These are phyloP conservation scores for Agroathelia rolfsii DNA, from an alignment of 1,284 basidiomycete genomes.

Conservation along the genomic window DNA sequence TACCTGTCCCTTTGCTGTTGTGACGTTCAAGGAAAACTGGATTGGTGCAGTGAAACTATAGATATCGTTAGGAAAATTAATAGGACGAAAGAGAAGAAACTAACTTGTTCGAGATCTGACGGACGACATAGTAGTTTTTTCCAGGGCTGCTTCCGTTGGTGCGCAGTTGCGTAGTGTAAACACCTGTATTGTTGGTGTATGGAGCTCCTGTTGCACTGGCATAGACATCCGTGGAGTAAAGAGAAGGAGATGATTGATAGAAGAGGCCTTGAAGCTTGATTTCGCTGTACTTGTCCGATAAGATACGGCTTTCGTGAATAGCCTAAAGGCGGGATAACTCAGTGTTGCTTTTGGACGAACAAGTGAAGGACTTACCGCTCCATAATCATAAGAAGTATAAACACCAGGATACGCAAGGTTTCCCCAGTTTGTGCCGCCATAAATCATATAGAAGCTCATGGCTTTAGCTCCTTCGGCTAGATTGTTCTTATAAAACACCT, in stretches of 20 bases:
- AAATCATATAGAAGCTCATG: neutral
- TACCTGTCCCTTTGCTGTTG: conserved; percentile 37
- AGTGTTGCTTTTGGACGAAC: conserved; percentile 1
- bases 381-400: conserved; percentile 10
- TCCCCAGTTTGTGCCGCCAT: neutral
- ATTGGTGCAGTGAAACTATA: too few relatives aligned
- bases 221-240: conserved; percentile 73
- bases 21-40: too few relatives aligned
- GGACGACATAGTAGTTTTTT: conserved; percentile 35
- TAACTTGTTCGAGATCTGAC: conserved; percentile 29
- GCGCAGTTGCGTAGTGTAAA: conserved; percentile 30
- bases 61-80: too few relatives aligned
- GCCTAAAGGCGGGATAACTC: too few relatives aligned
- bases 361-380: neutral
- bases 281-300: conserved; percentile 63
- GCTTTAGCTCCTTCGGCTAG: too few relatives aligned
- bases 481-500: conserved; percentile 13
- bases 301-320: conserved; percentile 60
- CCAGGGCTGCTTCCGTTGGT: conserved; percentile 20
- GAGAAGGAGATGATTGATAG: conserved; percentile 62
- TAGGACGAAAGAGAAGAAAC: too few relatives aligned
- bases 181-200: conserved; percentile 23
- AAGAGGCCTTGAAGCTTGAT: conserved; percentile 69
- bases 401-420: conserved; percentile 3
- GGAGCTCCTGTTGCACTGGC: too few relatives aligned